phyloP scores from a whole-genome alignment of 768 basidiomycete species.

The Amylocystis lapponica region DNA sequence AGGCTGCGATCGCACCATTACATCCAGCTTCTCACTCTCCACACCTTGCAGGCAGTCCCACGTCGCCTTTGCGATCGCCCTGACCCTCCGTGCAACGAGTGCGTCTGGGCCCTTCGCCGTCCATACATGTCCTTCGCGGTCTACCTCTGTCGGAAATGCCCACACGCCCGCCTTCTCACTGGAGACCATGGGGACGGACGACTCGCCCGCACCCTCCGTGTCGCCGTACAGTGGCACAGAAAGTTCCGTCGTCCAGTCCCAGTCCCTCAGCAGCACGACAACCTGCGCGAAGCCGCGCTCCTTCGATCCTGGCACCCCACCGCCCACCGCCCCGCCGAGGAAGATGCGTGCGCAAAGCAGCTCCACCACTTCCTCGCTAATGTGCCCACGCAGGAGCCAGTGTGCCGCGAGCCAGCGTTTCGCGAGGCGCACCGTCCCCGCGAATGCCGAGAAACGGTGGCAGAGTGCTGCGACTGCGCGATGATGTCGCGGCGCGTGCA shows the following conservation, averaged over 20 bases:
- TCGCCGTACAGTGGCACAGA: slow-evolving; percentile 68
- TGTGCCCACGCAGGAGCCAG: slow-evolving; percentile 71
- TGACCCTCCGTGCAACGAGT: slow-evolving; percentile 69
- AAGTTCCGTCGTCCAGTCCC: slow-evolving; percentile 77
- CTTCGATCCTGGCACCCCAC: slow-evolving; percentile 61
- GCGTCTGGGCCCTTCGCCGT: slow-evolving; percentile 58
- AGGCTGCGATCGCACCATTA: slow-evolving; percentile 49
- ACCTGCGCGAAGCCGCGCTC: slow-evolving; percentile 75
- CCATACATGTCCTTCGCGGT: slow-evolving; percentile 73
- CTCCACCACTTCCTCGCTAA: slow-evolving; percentile 78
- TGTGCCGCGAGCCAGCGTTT: slow-evolving; percentile 94
- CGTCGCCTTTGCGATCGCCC: slow-evolving; percentile 70
- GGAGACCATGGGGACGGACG: slow-evolving; percentile 17
- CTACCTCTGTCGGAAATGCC: slow-evolving; percentile 74
- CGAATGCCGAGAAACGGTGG: slow-evolving; percentile 74
- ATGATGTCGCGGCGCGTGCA: slow-evolving; percentile 81
- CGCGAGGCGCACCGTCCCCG: slow-evolving; percentile 79
- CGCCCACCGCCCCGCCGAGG: slow-evolving; percentile 32
- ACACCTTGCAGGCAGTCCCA: slow-evolving; percentile 51
- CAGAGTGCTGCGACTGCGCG: slow-evolving; percentile 72
- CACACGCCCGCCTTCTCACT: slow-evolving; percentile 51
- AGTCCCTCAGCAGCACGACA: slow-evolving; percentile 67
- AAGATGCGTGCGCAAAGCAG: slow-evolving; percentile 79
- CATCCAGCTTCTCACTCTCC: slow-evolving; percentile 44
- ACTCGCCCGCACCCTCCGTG: slow-evolving; percentile 17